A percentile compares a stretch with the other conserved stretches of the same genome.
Conservation (phyloP, 2,329 filamentous ascomycete species). For the Didymosphaeria variabile region DNA sequence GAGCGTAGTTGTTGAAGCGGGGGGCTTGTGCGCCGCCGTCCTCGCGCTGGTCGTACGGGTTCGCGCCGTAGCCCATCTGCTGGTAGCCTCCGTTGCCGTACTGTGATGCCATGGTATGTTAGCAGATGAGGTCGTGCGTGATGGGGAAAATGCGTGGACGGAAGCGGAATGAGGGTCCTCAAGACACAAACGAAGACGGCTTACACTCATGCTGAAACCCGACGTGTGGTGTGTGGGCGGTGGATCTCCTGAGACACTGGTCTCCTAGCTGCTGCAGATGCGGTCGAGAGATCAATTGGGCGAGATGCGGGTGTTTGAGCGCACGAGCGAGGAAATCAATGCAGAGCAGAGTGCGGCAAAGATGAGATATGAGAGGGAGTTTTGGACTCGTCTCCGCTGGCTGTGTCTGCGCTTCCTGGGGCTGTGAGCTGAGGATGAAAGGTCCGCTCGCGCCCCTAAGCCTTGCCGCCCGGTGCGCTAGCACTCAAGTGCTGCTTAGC, state of each 20-base stretch:
- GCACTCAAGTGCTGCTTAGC: conserved; percentile 8
- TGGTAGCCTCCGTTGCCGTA: conserved; percentile 53
- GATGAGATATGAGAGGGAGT: conserved; percentile 14
- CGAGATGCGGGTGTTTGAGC: neutral
- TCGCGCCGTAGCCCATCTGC: conserved; percentile 53
- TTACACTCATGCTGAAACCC: conserved; percentile 53
- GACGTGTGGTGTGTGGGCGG: conserved; percentile 41
- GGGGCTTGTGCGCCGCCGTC: conserved; percentile 53
- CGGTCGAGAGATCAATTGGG: conserved; percentile 16
- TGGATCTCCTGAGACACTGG: conserved; percentile 47
- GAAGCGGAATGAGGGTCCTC: conserved; percentile 17
- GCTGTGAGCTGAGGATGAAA: conserved; percentile 25
- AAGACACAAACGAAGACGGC: conserved; percentile 27
- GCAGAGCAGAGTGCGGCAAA: conserved; percentile 12
- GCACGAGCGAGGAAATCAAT: conserved; percentile 17
- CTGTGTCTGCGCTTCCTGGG: conserved; percentile 15
- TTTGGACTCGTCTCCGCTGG: conserved; percentile 5
- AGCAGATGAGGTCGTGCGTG: conserved; percentile 19
- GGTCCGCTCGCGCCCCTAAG: conserved; percentile 16
- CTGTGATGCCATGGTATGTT: conserved; percentile 41
- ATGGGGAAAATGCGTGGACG: conserved; percentile 19
- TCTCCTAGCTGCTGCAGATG: conserved; percentile 24
- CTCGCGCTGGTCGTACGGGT: conserved; percentile 55
- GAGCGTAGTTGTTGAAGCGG: conserved; percentile 65
- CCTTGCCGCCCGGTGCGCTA: conserved; percentile 22